A percentile compares a stretch with the other conserved stretches of the same genome.
Evolutionary conservation across 805 yeast genomes (phyloP).

Genomic region (Sugiyamaella valdiviana): DNA sequence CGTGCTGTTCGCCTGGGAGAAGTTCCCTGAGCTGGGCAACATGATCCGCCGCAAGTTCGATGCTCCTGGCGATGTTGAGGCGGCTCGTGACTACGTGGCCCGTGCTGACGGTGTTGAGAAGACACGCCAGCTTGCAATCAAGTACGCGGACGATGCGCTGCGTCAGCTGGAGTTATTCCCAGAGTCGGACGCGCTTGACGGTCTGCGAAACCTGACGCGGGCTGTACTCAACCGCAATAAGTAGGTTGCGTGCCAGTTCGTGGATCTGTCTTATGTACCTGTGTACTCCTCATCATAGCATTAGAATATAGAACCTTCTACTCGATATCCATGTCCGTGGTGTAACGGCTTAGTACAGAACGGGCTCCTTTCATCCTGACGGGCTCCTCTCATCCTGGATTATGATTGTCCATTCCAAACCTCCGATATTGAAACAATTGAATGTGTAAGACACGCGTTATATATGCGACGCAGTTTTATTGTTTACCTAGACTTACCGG

Average conservation of each 20-base stretch:
- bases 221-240: slow-evolving; percentile 77
- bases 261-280: no score
- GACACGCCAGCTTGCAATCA: slow-evolving; percentile 69
- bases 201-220: slow-evolving; percentile 76
- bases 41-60: slow-evolving; percentile 78
- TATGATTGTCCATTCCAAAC: no score
- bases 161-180: slow-evolving; percentile 64
- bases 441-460: no score
- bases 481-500: no score
- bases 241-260: slow-evolving; percentile 28
- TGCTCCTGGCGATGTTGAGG: slow-evolving; percentile 74
- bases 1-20: slow-evolving; percentile 87
- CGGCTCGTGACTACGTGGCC: slow-evolving; percentile 69
- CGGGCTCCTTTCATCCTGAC: no score
- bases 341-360: no score
- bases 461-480: no score
- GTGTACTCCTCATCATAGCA: no score
- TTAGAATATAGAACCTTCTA: no score
- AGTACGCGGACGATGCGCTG: slow-evolving; percentile 72
- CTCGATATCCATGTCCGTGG: no score
- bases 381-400: no score
- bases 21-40: slow-evolving; percentile 76
- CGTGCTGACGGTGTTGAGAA: slow-evolving; percentile 67
- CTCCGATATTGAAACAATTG: no score
- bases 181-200: slow-evolving; percentile 82